Percentiles rank a stretch among this genome's conserved stretches.
Evolutionary conservation across 1,284 basidiomycete genomes (phyloP).

Genomic region (Flammula alnicola): DNA sequence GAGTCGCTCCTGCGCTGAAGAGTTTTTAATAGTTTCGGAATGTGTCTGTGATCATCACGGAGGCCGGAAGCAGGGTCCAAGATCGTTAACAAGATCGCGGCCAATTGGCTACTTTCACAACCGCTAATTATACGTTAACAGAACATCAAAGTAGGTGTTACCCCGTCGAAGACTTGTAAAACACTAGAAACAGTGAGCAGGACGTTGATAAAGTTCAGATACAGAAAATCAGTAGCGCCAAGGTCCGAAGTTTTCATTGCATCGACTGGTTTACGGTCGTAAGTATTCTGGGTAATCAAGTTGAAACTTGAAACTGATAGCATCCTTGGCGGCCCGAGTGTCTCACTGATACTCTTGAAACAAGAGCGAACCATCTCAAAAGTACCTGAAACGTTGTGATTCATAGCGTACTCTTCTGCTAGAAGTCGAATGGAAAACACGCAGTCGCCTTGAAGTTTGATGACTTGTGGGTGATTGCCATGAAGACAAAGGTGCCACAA

Average conservation of each 20-base stretch:
- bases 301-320: slow-evolving; percentile 1
- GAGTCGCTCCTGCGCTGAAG: neutral
- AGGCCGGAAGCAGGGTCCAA: slow-evolving; percentile 1
- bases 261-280: neutral
- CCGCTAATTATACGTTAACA: too few relatives aligned
- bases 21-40: neutral
- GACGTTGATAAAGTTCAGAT: too few relatives aligned
- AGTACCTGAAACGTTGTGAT: neutral
- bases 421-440: neutral
- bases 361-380: neutral
- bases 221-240: too few relatives aligned
- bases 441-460: slow-evolving; percentile 23
- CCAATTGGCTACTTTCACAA: too few relatives aligned
- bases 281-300: neutral
- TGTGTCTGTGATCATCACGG: slow-evolving; percentile 5
- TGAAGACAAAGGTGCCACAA: slow-evolving; percentile 34
- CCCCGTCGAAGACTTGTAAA: too few relatives aligned
- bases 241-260: neutral
- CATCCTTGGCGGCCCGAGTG: neutral
- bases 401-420: neutral
- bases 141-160: too few relatives aligned
- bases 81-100: slow-evolving; percentile 1
- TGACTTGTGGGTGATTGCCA: slow-evolving; percentile 22
- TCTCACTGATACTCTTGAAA: slow-evolving; percentile 1
- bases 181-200: too few relatives aligned